A percentile compares a stretch with the other conserved stretches of the same genome.
Evolutionary conservation across 192 early-diverging fungal species (phyloP).

Genomic region (Gonapodya sp.): DNA sequence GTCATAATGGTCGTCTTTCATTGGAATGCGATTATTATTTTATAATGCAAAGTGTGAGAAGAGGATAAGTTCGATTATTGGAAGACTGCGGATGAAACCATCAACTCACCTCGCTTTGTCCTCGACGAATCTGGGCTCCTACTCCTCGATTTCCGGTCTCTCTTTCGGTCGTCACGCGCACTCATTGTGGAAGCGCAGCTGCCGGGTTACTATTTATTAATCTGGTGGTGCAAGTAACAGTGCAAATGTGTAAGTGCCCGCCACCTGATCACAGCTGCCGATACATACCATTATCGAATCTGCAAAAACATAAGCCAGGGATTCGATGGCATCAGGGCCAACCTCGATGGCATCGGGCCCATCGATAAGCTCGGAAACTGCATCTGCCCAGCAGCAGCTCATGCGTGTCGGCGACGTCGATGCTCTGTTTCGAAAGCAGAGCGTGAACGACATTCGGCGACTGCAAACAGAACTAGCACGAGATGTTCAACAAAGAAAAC

Average conservation of each 20-base stretch:
- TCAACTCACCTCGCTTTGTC: background rate
- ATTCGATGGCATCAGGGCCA: too few relatives aligned
- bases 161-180: background rate
- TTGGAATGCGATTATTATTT: background rate
- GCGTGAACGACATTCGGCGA: slow-evolving; percentile 27
- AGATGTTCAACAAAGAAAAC: slow-evolving; percentile 42
- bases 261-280: too few relatives aligned
- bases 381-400: background rate
- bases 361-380: too few relatives aligned
- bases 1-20: background rate
- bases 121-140: background rate
- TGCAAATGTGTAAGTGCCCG: too few relatives aligned
- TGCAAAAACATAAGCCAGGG: too few relatives aligned
- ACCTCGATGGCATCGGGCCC: too few relatives aligned
- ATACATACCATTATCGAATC: too few relatives aligned
- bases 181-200: too few relatives aligned
- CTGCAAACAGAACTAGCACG: slow-evolving; percentile 22
- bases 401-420: slow-evolving; percentile 26
- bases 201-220: too few relatives aligned
- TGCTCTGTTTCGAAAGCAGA: slow-evolving; percentile 30
- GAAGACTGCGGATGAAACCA: background rate
- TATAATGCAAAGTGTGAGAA: background rate
- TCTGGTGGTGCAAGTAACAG: too few relatives aligned
- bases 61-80: background rate
- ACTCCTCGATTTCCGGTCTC: background rate